phyloP scores from a whole-genome alignment of 2,329 filamentous ascomycete species.

The Didymella lethalis region DNA sequence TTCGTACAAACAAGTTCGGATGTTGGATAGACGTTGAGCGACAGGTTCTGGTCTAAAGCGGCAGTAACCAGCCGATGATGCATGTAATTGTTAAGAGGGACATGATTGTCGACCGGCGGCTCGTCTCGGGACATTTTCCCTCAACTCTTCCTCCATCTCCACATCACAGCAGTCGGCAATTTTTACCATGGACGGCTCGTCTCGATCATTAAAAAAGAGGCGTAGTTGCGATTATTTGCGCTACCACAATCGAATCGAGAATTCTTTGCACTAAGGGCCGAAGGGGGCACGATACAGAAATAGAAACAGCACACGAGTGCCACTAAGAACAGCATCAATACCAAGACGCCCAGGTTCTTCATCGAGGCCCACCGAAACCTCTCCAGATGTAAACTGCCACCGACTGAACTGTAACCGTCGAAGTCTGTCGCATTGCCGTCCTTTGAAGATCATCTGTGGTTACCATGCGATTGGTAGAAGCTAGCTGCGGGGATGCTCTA shows the following conservation, averaged over 20 bases:
- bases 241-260: not conserved
- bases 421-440: not conserved
- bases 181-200: not conserved
- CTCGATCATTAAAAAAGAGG: not conserved
- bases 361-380: conserved; percentile 1
- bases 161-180: conserved; percentile 1
- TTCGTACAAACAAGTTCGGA: not conserved
- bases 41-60: not conserved
- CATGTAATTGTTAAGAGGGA: not conserved
- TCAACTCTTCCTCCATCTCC: not conserved
- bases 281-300: not conserved
- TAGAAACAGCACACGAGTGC: not conserved
- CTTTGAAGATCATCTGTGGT: not conserved
- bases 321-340: not conserved
- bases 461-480: not conserved
- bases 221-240: too few species aligned
- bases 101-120: not conserved
- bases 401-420: conserved; percentile 1
- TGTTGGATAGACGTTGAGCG: conserved; percentile 2
- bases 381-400: conserved; percentile 7
- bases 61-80: conserved; percentile 2
- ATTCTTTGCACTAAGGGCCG: not conserved
- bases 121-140: not conserved
- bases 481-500: not conserved
- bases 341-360: not conserved